These are phyloP conservation scores for Lentinula boryana DNA, from an alignment of 768 basidiomycete genomes.

Conservation along the genomic window DNA sequence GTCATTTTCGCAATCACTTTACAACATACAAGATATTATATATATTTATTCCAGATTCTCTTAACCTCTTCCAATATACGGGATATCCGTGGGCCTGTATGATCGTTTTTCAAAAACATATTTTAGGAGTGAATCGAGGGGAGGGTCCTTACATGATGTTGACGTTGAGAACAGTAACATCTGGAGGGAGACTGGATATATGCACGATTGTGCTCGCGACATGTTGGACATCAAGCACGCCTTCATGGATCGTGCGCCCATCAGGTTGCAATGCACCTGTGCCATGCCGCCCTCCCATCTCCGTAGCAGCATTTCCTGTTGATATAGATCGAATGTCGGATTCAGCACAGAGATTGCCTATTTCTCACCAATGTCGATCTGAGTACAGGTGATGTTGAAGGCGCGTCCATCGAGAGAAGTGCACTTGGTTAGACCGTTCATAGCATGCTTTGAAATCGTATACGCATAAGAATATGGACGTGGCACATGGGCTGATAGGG, in stretches of 20 bases:
- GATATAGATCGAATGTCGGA: not conserved
- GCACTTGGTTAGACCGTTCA: conserved; percentile 69
- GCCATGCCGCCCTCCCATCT: conserved; percentile 40
- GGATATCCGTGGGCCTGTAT: conserved; percentile 3
- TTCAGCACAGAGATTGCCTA: conserved; percentile 2
- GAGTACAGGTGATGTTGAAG: conserved; percentile 69
- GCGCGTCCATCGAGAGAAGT: conserved; percentile 73
- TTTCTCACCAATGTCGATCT: conserved; percentile 70
- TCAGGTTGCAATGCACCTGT: conserved; percentile 62
- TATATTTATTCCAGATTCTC: not conserved
- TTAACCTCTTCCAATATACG: conserved; percentile 7
- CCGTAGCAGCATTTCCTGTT: conserved; percentile 66
- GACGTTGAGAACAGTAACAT: conserved; percentile 65
- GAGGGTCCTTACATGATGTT: conserved; percentile 64
- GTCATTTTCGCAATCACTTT: not conserved
- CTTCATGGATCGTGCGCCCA: conserved; percentile 50
- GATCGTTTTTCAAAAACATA: not conserved
- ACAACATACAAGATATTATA: not conserved
- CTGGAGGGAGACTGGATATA: conserved; percentile 61
- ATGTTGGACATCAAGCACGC: conserved; percentile 64
- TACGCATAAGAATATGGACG: conserved; percentile 63
- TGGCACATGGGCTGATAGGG: conserved; percentile 66
- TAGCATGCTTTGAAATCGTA: conserved; percentile 76
- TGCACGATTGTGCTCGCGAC: conserved; percentile 70
- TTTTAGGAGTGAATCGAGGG: not conserved